These are phyloP conservation scores for Carnegiea gigantea DNA, from an alignment of 179 eudicot species.

Conservation along the genomic window DNA sequence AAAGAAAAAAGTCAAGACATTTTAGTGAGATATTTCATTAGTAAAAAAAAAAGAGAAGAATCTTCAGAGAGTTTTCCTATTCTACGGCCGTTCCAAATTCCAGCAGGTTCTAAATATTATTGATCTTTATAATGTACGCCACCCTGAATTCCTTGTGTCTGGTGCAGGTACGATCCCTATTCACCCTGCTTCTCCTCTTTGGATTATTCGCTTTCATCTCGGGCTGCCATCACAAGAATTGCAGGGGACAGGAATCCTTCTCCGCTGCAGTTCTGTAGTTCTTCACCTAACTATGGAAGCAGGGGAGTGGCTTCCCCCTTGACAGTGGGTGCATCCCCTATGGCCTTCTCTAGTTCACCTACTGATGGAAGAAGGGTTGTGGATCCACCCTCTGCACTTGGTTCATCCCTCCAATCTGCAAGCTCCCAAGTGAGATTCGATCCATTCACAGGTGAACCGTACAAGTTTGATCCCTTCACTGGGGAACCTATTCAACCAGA, in stretches of 20 bases:
- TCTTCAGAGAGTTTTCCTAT: no score
- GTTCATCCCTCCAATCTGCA: conserved; percentile 34
- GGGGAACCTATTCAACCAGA: conserved; percentile 73
- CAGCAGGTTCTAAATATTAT: neutral
- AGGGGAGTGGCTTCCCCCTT: neutral
- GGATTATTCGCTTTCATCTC: conserved; percentile 41
- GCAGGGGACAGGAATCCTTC: conserved; percentile 36
- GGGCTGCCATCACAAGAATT: conserved; percentile 30
- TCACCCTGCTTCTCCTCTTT: conserved; percentile 39
- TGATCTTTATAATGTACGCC: no score
- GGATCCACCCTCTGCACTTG: conserved; percentile 24
- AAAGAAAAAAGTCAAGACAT: neutral
- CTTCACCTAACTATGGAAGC: conserved; percentile 28
- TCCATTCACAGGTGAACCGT: conserved; percentile 73
- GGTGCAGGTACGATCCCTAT: conserved; percentile 46
- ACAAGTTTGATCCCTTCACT: conserved; percentile 78
- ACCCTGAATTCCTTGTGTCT: neutral
- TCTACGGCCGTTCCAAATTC: no score
- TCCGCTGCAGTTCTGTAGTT: neutral
- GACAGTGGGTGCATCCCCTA: conserved; percentile 20
- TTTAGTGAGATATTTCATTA: no score
- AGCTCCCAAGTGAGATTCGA: conserved; percentile 63
- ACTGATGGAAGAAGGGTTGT: conserved; percentile 28
- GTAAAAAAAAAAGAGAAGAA: no score
- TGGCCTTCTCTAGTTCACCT: conserved; percentile 24